Evolutionary conservation across 2,329 filamentous ascomycete genomes (phyloP).

Genomic region (Sporothrix brunneoviolacea): DNA sequence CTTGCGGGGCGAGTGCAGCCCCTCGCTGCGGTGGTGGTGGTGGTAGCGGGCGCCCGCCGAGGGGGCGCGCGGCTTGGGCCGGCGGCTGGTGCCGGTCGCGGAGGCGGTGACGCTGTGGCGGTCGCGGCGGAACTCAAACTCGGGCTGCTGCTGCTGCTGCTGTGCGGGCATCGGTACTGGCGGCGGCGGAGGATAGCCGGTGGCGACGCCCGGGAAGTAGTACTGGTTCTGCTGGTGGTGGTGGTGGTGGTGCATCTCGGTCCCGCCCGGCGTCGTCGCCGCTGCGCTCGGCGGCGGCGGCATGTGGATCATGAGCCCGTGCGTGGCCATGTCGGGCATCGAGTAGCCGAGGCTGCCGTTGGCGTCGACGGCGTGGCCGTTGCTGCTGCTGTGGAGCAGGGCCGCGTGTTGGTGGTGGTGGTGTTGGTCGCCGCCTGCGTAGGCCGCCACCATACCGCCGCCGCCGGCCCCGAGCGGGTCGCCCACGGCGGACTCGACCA

Average conservation of each 20-base stretch:
- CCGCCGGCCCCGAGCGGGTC: neutral
- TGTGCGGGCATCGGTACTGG: too few species aligned
- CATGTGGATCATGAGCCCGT: constrained; percentile 49
- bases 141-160: constrained; percentile 8
- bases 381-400: neutral
- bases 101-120: too few species aligned
- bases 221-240: constrained; percentile 17
- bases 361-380: constrained; percentile 10
- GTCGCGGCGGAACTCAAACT: constrained; percentile 14
- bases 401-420: neutral
- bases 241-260: constrained; percentile 18
- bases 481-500: constrained; percentile 13
- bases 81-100: constrained; percentile 20
- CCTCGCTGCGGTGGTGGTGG: constrained; percentile 26
- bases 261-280: constrained; percentile 14
- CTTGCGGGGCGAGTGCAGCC: constrained; percentile 37
- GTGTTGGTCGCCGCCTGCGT: neutral
- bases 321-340: constrained; percentile 23
- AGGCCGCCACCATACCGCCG: too few species aligned
- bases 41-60: constrained; percentile 48
- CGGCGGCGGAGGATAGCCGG: neutral
- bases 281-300: constrained; percentile 35
- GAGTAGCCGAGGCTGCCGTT: constrained; percentile 4
- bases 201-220: constrained; percentile 14
- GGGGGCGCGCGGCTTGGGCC: constrained; percentile 45